phyloP scores from a whole-genome alignment of 352 stramenopile species.

The Pythium graminicola region DNA sequence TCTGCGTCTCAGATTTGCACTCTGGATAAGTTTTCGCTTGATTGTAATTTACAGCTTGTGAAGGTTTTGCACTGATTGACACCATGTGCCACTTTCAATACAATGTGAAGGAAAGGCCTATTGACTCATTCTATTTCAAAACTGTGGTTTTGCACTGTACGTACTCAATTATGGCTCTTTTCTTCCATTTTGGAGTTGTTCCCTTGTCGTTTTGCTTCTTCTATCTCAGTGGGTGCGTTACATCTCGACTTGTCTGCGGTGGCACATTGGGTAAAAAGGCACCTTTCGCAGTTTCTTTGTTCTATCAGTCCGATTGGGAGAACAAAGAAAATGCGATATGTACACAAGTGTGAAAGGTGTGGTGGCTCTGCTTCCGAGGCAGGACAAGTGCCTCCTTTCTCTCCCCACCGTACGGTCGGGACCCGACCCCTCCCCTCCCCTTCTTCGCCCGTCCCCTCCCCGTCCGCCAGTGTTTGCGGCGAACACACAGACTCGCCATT shows the following conservation, averaged over 20 bases:
- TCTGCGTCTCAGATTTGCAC: slow-evolving; percentile 9
- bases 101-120: slow-evolving; percentile 3
- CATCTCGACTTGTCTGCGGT: no score
- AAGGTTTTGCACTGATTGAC: background rate
- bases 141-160: slow-evolving; percentile 1
- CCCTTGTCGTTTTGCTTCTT: no score
- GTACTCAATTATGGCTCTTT: background rate
- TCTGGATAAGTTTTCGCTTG: background rate
- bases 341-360: no score
- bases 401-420: no score
- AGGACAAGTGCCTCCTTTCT: no score
- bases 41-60: background rate
- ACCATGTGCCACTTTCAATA: slow-evolving; percentile 12
- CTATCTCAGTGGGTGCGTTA: no score
- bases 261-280: no score
- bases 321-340: no score
- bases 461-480: slow-evolving; percentile 7
- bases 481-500: slow-evolving; percentile 21
- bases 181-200: background rate
- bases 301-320: no score
- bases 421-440: background rate
- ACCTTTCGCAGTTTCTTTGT: slow-evolving; percentile 5
- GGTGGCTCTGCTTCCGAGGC: no score
- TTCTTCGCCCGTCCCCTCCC: slow-evolving; percentile 10
- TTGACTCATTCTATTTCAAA: slow-evolving; percentile 1